Evolutionary conservation across 768 basidiomycete genomes (phyloP), one percentile per base, ranked within the genome.

Genomic region (Boletus barrowsii): DNA sequence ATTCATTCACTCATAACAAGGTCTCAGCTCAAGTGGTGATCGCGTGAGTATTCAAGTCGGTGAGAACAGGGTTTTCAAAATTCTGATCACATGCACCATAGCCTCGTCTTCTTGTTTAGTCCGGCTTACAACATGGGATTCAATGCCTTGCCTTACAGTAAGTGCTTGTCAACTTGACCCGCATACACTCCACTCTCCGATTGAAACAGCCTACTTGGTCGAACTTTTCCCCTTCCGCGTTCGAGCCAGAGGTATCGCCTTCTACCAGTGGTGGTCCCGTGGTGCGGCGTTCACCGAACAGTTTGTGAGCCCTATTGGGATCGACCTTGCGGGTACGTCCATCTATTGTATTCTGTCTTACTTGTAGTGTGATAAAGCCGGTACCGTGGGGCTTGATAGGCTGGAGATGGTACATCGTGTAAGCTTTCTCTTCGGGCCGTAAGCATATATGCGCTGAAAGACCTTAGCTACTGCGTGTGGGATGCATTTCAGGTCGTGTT

Each of bases 141-240:
- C 30, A 35, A 8, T 33, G 41, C 53, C 14, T 15, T 58, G 42
- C 42, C 39, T 14, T 52, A 55, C 24, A 42, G 59, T 58, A 26
- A 42, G 59, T 13, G 29, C 20, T 6, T 11, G 4, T 42, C 20
- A 10, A 4, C 18, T 8, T 43, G 5, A 2, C 10, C 4, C 33
- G 15, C 15, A 35, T 20, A 9, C 6, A 36, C 22, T 5, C 15
- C 60, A 29, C 9, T 33, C 8, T 29, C 8, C 5, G 29, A 29
- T 29, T n/a, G n/a, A 15, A 11, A 37, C 61, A 82, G 82, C 83
- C 4, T 85, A 76, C 76, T 68, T 85, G 56, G 80, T 84, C 20
- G 84, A 86, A 61, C 62, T 87, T 24, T 84, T 85, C 73, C 84
- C 84, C 0, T 86, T 75, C 71, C 79, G 82, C 56, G 76, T 77